A percentile compares a stretch with the other conserved stretches of the same genome.
phyloP scores from a whole-genome alignment of 139 green algal species.

The Gonium pectorale region DNA sequence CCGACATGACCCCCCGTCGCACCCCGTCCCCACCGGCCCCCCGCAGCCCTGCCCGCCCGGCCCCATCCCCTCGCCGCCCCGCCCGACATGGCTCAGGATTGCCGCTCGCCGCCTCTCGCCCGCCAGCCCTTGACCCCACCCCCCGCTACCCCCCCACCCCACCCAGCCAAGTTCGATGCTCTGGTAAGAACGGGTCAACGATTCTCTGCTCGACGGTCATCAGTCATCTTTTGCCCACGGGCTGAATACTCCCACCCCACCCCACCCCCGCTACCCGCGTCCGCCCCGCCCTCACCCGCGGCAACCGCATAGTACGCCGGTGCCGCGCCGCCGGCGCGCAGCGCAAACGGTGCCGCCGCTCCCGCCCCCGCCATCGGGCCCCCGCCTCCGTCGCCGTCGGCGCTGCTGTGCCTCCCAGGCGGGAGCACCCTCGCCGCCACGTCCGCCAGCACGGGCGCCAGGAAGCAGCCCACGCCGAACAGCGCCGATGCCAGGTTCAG shows the following conservation, averaged over 20 bases:
- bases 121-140: neutral
- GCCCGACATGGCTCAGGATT: too few species aligned
- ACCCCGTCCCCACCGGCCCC: too few species aligned
- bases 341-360: neutral
- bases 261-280: neutral
- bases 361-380: neutral
- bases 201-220: too few species aligned
- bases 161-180: neutral
- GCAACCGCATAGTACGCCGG: slow-evolving; percentile 14
- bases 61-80: too few species aligned
- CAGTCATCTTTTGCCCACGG: too few species aligned
- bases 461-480: slow-evolving; percentile 41
- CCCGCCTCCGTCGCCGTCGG: neutral
- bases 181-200: too few species aligned
- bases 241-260: neutral
- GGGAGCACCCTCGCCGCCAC: too few species aligned
- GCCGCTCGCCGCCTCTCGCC: neutral
- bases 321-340: neutral
- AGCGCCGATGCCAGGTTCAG: slow-evolving; percentile 39
- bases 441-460: slow-evolving; percentile 22
- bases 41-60: too few species aligned
- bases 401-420: too few species aligned
- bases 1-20: too few species aligned
- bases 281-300: neutral
- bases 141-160: neutral